Base-by-base conservation (phyloP, 1,284 basidiomycete species). In the Blastosporella zonata region DNA sequence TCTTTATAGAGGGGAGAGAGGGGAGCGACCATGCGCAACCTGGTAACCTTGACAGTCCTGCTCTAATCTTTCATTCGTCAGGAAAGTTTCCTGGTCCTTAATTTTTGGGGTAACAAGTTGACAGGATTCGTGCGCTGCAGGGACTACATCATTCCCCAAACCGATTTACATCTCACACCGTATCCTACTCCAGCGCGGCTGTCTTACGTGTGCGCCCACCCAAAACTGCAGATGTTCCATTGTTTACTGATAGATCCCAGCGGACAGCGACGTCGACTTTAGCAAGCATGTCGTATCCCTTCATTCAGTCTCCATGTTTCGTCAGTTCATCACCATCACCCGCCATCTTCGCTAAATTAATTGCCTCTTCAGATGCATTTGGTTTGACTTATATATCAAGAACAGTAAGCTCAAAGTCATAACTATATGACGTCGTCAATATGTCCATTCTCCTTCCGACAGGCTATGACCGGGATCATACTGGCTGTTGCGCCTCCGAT, bases 301-400 rank as follows among this genome's bases (percentile, higher is more conserved):
- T 13, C 41, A 43, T 15, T 43, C 29, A 1, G 29, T 43, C 13
- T 8, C 41, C 29, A 43, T 43, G 41, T 43, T 43, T 17, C 41
- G 41, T 43, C 6, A 43, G 41, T 23, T 2, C 6, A 27, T 3
- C 0, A 15, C 13, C 13, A 15, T 33, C 29, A 10, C 6, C 15
- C 12, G 28, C 6, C 10, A 31, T 5, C 15, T 12, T 34, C n/a
- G 25, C 20, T 22, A 10, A 43, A 33, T 33, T 10, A 33, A 33
- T 13, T 33, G 6, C 20, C n/a, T 33, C 6, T 7, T 6, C 29
- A 43, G 41, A 43, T 43, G 41, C 41, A 3, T 43, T 43, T 17
- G 41, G 41, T n/a, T 33, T 43, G n/a, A 43, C 41, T 17, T 43
- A 43, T 20, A 43, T 43, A n/a, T 43, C 41, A 13, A 43, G 41